These are phyloP conservation scores for Starmera amethionina DNA, from an alignment of 805 yeast genomes.

Conservation along the genomic window DNA sequence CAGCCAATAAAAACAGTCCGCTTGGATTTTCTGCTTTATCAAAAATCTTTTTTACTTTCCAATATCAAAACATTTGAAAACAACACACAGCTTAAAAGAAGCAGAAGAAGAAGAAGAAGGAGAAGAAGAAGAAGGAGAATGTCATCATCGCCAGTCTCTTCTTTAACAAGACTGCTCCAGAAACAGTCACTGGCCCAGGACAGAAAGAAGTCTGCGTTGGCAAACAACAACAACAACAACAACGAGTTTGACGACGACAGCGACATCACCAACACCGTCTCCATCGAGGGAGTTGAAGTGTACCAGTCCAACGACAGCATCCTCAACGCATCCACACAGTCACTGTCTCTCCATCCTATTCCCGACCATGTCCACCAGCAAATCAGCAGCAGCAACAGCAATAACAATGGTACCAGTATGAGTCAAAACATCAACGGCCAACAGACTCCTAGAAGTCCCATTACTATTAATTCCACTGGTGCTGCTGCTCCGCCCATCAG, in stretches of 20 bases:
- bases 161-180: constrained; percentile 18
- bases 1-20: no score
- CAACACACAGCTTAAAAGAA: no score
- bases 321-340: no score
- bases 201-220: not conserved
- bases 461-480: constrained; percentile 5
- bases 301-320: not conserved
- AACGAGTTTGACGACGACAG: constrained; percentile 7
- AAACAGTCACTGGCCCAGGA: constrained; percentile 12
- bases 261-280: constrained; percentile 14
- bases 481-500: constrained; percentile 20
- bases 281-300: constrained; percentile 21
- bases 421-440: constrained; percentile 3
- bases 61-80: no score
- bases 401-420: constrained; percentile 2
- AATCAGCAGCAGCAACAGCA: not conserved
- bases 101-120: constrained; percentile 1
- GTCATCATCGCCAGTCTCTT: constrained; percentile 16
- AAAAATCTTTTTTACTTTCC: no score
- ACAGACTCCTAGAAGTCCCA: constrained; percentile 16
- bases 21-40: no score
- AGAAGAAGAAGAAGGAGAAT: constrained; percentile 4
- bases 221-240: not conserved
- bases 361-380: not conserved
- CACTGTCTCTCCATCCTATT: no score